Percentiles rank a stretch among this genome's conserved stretches.
Evolutionary conservation across 768 basidiomycete species (phyloP).

Genomic region (Fomitopsis serialis): DNA sequence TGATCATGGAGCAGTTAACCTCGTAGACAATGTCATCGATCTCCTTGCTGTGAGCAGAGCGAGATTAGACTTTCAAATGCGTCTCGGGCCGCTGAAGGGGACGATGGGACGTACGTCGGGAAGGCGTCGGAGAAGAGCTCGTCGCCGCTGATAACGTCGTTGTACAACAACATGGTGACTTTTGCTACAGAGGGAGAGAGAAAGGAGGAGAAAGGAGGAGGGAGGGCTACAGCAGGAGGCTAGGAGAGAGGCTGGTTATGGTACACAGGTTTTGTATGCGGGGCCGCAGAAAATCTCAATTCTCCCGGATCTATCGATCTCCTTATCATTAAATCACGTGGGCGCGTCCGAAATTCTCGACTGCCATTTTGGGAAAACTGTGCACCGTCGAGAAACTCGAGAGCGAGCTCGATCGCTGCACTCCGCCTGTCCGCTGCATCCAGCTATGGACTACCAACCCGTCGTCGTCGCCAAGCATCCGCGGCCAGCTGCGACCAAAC

Average conservation of each 20-base stretch:
- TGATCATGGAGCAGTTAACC: slow-evolving; percentile 74
- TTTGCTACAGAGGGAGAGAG: slow-evolving; percentile 13
- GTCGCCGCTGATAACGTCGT: slow-evolving; percentile 68
- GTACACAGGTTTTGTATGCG: slow-evolving; percentile 10
- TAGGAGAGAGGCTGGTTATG: slow-evolving; percentile 6
- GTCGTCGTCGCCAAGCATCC: slow-evolving; percentile 57
- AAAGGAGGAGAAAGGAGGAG: slow-evolving; percentile 4
- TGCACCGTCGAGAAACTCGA: not conserved
- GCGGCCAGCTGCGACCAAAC: slow-evolving; percentile 52
- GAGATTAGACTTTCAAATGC: not conserved
- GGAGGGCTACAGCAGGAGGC: slow-evolving; percentile 17
- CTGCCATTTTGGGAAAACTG: slow-evolving; percentile 17
- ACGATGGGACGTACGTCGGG: slow-evolving; percentile 52
- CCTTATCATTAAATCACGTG: slow-evolving; percentile 23
- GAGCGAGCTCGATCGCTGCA: not conserved
- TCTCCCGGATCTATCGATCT: slow-evolving; percentile 23
- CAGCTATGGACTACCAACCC: slow-evolving; percentile 75
- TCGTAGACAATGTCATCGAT: slow-evolving; percentile 81
- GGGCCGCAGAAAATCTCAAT: slow-evolving; percentile 5
- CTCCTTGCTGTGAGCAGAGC: slow-evolving; percentile 47
- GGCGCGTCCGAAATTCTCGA: slow-evolving; percentile 9
- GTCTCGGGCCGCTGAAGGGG: not conserved
- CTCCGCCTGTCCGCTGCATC: not conserved
- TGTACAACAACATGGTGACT: slow-evolving; percentile 64
- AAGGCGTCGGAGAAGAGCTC: slow-evolving; percentile 97